These are phyloP conservation scores for Royoungia palumana DNA, from an alignment of 768 basidiomycete species.

Conservation along the genomic window DNA sequence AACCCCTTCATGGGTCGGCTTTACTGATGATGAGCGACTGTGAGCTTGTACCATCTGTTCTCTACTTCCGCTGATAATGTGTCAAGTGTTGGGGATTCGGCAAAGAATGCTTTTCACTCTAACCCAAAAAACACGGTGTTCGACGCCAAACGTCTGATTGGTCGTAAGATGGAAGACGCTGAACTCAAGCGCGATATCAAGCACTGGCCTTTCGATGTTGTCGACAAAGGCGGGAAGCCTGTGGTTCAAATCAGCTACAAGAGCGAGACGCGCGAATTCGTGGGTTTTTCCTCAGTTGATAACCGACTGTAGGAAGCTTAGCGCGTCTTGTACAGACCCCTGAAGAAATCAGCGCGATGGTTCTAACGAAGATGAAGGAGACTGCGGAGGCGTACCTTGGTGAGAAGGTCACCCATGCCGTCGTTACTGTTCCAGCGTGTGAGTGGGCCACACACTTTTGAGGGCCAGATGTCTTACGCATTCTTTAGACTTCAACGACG, in stretches of 20 bases:
- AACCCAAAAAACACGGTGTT: constrained; percentile 95
- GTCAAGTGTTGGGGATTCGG: constrained; percentile 78
- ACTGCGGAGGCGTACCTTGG: constrained; percentile 98
- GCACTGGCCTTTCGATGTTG: constrained; percentile 87
- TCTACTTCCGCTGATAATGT: background rate
- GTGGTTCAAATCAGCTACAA: constrained; percentile 74
- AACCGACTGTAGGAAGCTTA: background rate
- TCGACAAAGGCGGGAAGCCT: constrained; percentile 80
- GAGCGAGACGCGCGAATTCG: constrained; percentile 78
- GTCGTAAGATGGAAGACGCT: constrained; percentile 76
- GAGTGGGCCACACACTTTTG: constrained; percentile 24
- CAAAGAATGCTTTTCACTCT: constrained; percentile 92
- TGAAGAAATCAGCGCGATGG: constrained; percentile 95
- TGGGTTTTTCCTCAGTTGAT: constrained; percentile 38
- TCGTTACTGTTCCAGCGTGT: constrained; percentile 97
- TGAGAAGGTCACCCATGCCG: constrained; percentile 93
- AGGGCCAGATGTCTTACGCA: background rate
- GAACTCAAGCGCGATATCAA: constrained; percentile 82
- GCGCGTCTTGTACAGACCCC: constrained; percentile 54
- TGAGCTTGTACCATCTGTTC: constrained; percentile 4
- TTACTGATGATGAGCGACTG: constrained; percentile 78
- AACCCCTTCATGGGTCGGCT: constrained; percentile 84
- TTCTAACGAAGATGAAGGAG: constrained; percentile 98
- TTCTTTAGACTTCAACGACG: constrained; percentile 94
- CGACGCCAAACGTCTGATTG: constrained; percentile 94